Evolutionary conservation across 2,329 filamentous ascomycete species (phyloP).

Genomic region (Microdochium nivale): DNA sequence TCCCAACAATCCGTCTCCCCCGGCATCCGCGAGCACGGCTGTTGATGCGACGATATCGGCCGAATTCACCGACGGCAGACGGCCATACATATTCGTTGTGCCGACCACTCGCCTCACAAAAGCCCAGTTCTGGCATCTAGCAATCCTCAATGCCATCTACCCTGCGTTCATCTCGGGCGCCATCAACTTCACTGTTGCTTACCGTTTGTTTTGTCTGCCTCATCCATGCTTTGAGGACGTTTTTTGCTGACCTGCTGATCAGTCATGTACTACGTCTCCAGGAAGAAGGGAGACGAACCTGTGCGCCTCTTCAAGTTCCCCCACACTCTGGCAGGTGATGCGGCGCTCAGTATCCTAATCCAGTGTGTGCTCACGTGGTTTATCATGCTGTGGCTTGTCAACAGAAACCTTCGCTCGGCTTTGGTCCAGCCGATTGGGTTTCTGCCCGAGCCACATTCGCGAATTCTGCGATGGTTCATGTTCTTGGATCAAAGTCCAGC

Average conservation of each 20-base stretch:
- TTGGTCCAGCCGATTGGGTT: slow-evolving; percentile 38
- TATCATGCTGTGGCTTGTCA: slow-evolving; percentile 36
- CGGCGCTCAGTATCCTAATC: slow-evolving; percentile 39
- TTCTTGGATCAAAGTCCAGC: slow-evolving; percentile 23
- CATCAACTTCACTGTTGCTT: slow-evolving; percentile 45
- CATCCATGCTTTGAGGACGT: background rate
- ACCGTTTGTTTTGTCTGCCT: slow-evolving; percentile 24
- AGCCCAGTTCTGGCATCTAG: slow-evolving; percentile 38
- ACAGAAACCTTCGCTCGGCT: slow-evolving; percentile 32
- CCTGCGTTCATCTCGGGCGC: slow-evolving; percentile 36
- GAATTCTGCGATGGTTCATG: slow-evolving; percentile 32
- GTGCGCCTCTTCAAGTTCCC: slow-evolving; percentile 40
- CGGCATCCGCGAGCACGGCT: no score
- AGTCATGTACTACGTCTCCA: slow-evolving; percentile 36
- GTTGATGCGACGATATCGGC: no score
- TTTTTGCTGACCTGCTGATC: background rate
- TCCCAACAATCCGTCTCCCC: no score
- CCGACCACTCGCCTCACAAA: background rate
- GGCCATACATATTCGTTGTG: background rate
- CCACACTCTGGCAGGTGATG: slow-evolving; percentile 41
- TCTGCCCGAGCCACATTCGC: slow-evolving; percentile 22
- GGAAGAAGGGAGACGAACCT: slow-evolving; percentile 25
- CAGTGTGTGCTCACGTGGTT: slow-evolving; percentile 44
- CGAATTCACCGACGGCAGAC: no score
- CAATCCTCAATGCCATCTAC: slow-evolving; percentile 37